Conservation (phyloP, 164 flowering plant genomes). For the Platanus orientalis region DNA sequence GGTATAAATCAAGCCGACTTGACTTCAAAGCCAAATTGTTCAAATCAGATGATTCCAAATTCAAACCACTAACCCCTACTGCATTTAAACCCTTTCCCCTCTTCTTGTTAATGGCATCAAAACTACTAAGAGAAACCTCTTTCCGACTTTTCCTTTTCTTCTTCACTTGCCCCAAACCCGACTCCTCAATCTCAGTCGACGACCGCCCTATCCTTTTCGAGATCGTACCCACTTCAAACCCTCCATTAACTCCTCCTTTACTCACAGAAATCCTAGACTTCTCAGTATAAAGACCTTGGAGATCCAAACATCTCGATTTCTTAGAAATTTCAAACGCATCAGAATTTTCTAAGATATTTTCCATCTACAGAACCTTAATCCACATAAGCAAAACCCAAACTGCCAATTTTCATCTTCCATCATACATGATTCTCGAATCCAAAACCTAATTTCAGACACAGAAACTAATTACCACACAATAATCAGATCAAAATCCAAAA, state of each 20-base stretch:
- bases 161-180: constrained; percentile 17
- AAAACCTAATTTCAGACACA: constrained; percentile 44
- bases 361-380: constrained; percentile 63
- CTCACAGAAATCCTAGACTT: constrained; percentile 21
- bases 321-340: constrained; percentile 38
- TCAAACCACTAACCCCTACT: constrained; percentile 13
- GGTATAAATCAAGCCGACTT: constrained; percentile 8
- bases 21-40: constrained; percentile 16
- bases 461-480: constrained; percentile 16
- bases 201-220: constrained; percentile 29
- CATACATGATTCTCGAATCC: constrained; percentile 29
- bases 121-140: constrained; percentile 42
- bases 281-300: constrained; percentile 42
- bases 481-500: constrained; percentile 17
- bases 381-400: constrained; percentile 24
- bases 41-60: constrained; percentile 16
- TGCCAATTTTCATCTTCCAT: constrained; percentile 47
- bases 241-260: neutral
- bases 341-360: constrained; percentile 42
- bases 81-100: constrained; percentile 33
- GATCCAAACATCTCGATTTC: constrained; percentile 64
- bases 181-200: constrained; percentile 19
- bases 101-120: constrained; percentile 26
- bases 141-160: constrained; percentile 45
- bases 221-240: no score